phyloP scores from a whole-genome alignment of 2,329 filamentous ascomycete genomes.

The Anthostomella pinea region DNA sequence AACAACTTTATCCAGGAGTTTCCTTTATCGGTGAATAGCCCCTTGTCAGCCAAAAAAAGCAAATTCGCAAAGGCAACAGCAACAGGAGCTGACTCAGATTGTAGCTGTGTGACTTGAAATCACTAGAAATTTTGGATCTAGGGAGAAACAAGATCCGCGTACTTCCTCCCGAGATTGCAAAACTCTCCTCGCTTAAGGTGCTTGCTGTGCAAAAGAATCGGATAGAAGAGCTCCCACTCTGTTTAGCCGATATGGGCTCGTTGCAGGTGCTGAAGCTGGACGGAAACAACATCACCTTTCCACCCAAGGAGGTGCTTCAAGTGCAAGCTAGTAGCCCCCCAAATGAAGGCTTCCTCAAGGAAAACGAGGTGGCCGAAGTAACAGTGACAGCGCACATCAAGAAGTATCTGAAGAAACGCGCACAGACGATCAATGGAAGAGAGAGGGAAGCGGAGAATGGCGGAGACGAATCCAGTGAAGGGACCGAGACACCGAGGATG shows the following conservation, averaged over 20 bases:
- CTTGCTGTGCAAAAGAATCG: constrained; percentile 84
- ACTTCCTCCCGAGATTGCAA: constrained; percentile 76
- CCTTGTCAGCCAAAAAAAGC: too few species aligned
- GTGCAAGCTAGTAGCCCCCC: constrained; percentile 53
- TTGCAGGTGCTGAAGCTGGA: constrained; percentile 87
- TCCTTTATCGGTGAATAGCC: constrained; percentile 49
- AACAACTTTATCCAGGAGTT: constrained; percentile 70
- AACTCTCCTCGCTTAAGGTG: constrained; percentile 82
- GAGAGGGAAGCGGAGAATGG: constrained; percentile 52
- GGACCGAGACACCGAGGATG: constrained; percentile 74
- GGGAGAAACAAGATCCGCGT: constrained; percentile 80
- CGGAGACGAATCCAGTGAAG: constrained; percentile 66
- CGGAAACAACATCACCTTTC: constrained; percentile 81
- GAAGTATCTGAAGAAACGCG: constrained; percentile 54
- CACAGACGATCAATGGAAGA: constrained; percentile 44
- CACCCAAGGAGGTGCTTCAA: constrained; percentile 67
- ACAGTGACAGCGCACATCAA: constrained; percentile 61
- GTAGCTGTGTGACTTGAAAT: constrained; percentile 80
- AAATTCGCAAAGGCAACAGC: constrained; percentile 4
- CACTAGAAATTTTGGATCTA: constrained; percentile 89
- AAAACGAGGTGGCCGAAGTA: constrained; percentile 63
- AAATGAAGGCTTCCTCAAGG: constrained; percentile 54
- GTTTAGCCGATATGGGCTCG: constrained; percentile 84
- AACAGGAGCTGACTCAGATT: constrained; percentile 20
- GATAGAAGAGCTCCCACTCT: constrained; percentile 78